Evolutionary conservation across 139 green algal species (phyloP).

Genomic region (Chara braunii): DNA sequence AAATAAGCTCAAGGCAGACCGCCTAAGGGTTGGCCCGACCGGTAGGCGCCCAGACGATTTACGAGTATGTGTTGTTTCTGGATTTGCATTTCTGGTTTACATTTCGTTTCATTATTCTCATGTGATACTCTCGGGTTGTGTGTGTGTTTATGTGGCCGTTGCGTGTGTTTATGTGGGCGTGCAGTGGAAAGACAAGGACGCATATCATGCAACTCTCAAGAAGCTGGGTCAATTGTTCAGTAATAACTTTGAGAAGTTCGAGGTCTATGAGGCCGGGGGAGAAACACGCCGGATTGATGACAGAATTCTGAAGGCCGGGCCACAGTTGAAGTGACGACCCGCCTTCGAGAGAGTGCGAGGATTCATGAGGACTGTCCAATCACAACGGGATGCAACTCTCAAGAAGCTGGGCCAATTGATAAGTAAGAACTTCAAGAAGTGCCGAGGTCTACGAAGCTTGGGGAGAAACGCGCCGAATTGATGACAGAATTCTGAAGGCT

Average conservation of each 20-base stretch:
- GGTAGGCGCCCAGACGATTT: too few species aligned
- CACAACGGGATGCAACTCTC: constrained; percentile 18
- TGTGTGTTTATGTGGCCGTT: too few species aligned
- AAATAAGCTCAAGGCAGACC: too few species aligned
- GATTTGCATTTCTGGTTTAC: too few species aligned
- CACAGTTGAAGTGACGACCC: too few species aligned
- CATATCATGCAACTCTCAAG: constrained; percentile 15
- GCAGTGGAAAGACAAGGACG: constrained; percentile 34
- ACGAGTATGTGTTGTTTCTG: too few species aligned
- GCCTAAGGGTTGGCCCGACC: too few species aligned
- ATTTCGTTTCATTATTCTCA: too few species aligned
- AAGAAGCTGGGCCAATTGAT: constrained; percentile 26
- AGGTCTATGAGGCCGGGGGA: constrained; percentile 19
- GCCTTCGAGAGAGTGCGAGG: too few species aligned
- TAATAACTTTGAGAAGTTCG: constrained; percentile 39
- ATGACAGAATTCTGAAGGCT: not conserved
- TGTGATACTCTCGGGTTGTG: too few species aligned
- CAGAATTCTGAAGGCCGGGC: not conserved
- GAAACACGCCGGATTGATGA: constrained; percentile 4
- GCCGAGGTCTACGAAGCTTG: constrained; percentile 17
- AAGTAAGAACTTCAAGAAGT: constrained; percentile 39
- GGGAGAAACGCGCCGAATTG: constrained; percentile 1
- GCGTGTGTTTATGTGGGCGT: too few species aligned
- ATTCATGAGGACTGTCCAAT: too few species aligned
- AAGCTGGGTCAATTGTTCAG: constrained; percentile 29